Base-by-base conservation (phyloP, 1,139 yeast species). In the Saccharomyces hybrid region DNA sequence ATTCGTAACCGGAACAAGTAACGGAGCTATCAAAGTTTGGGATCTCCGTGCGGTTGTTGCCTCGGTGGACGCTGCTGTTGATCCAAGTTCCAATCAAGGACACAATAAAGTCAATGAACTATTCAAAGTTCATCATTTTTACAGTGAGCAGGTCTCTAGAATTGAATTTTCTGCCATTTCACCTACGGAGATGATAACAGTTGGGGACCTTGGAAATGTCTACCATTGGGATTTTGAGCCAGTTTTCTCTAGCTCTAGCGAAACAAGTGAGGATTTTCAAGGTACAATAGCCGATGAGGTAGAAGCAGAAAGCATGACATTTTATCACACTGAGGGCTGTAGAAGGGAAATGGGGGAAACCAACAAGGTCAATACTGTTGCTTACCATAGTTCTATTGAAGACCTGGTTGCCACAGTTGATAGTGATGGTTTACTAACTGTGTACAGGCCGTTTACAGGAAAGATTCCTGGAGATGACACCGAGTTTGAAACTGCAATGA, bases 271-370 rank as follows among this genome's bases (percentile, higher is more conserved):
- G 44, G 44, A 38, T 4, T 38, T 38, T 5, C 44, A 38, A 38
- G 44, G 44, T 8, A 16, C 19, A 2, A 19, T 38, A 38, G 19
- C 53, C 27, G 65, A 62, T 9, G 63, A 58, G 27, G n/a, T 66
- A 49, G 62, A 61, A 42, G 54, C 57, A 21, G 67, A 62, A 44
- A 67, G 68, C 50, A 54, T 69, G 52, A 57, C 63, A 24, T 68
- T 67, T 52, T 58, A 64, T 46, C 72, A 69, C 53, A 66, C 70
- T 3, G 71, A 70, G 8, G 71, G 71, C n/a, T 62, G 63, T 31
- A 62, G 70, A 54, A 62, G 70, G 51, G 54, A 59, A 19, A 47
- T 55, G 14, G 63, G 60, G 5, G 46, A 32, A 12, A 51, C 48
- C 7, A 53, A 52, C 21, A 61, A 60, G 57, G 58, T 60, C 29